These are phyloP conservation scores for Chalaropsis ovoidea DNA, from an alignment of 2,329 filamentous ascomycete species.

Conservation along the genomic window DNA sequence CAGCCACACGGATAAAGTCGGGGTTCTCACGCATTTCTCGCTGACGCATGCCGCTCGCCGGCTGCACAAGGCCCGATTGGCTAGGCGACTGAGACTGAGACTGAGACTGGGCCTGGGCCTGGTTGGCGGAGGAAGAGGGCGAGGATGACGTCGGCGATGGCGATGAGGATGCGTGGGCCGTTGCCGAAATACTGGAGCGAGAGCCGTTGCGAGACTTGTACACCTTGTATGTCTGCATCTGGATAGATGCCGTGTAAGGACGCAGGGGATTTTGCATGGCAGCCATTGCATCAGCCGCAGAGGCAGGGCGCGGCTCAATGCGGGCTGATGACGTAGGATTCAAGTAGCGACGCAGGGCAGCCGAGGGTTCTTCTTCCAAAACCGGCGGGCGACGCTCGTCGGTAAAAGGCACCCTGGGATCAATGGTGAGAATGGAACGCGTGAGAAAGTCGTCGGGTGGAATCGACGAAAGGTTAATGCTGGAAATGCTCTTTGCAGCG, in stretches of 20 bases:
- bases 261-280: conserved; percentile 28
- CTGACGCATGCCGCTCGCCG: conserved; percentile 46
- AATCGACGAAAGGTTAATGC: conserved; percentile 52
- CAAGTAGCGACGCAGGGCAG: conserved; percentile 56
- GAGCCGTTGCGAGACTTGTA: conserved; percentile 39
- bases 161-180: conserved; percentile 31
- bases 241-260: conserved; percentile 55
- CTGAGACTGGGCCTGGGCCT: conserved; percentile 29
- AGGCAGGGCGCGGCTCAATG: conserved; percentile 24
- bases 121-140: not conserved
- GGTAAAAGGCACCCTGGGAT: conserved; percentile 55
- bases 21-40: conserved; percentile 60
- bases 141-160: conserved; percentile 30
- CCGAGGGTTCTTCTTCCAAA: conserved; percentile 54
- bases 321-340: conserved; percentile 43
- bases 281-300: conserved; percentile 29
- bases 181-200: conserved; percentile 29
- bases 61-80: conserved; percentile 32
- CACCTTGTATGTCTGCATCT: conserved; percentile 61
- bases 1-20: conserved; percentile 60
- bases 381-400: conserved; percentile 56
- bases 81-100: conserved; percentile 2
- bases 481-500: conserved; percentile 54
- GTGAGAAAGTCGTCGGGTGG: conserved; percentile 58
- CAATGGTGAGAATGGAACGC: conserved; percentile 56